These are phyloP conservation scores for Arachis stenosperma DNA, from an alignment of 306 rosid genomes.

Conservation along the genomic window DNA sequence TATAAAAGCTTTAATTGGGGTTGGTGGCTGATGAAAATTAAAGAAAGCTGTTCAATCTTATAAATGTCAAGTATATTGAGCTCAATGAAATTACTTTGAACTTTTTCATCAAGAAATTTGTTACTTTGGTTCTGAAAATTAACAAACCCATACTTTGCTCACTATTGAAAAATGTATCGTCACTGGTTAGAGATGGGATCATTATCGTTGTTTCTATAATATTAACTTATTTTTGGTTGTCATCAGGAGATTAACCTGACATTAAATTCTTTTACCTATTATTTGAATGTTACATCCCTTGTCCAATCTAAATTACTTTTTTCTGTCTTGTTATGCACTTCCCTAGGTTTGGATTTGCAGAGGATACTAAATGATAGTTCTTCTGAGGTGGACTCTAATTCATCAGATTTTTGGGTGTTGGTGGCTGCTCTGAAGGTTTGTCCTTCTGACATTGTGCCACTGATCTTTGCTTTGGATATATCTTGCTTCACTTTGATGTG, in stretches of 20 bases:
- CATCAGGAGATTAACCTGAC: neutral
- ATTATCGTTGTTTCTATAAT: constrained; percentile 1
- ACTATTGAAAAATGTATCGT: constrained; percentile 14
- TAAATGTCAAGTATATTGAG: constrained; percentile 7
- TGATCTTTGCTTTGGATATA: constrained; percentile 22
- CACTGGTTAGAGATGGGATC: constrained; percentile 28
- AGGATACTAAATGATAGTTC: constrained; percentile 68
- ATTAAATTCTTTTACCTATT: neutral
- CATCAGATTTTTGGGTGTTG: constrained; percentile 95
- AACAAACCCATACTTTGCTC: constrained; percentile 29
- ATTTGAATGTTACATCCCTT: constrained; percentile 19
- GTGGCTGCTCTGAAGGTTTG: constrained; percentile 95
- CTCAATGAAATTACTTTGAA: neutral
- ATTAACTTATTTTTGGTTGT: neutral
- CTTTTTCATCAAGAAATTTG: constrained; percentile 23
- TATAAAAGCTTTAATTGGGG: constrained; percentile 8
- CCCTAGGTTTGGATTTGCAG: constrained; percentile 64
- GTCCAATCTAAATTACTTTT: constrained; percentile 22
- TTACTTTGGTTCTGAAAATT: constrained; percentile 21
- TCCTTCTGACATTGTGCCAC: constrained; percentile 32
- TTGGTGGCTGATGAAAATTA: constrained; percentile 29
- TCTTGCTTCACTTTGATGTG: constrained; percentile 26
- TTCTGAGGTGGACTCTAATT: constrained; percentile 75
- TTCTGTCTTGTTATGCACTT: constrained; percentile 37
- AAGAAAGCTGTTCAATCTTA: constrained; percentile 21